Evolutionary conservation across 768 basidiomycete species (phyloP).

Genomic region (Boletus subparvulus): DNA sequence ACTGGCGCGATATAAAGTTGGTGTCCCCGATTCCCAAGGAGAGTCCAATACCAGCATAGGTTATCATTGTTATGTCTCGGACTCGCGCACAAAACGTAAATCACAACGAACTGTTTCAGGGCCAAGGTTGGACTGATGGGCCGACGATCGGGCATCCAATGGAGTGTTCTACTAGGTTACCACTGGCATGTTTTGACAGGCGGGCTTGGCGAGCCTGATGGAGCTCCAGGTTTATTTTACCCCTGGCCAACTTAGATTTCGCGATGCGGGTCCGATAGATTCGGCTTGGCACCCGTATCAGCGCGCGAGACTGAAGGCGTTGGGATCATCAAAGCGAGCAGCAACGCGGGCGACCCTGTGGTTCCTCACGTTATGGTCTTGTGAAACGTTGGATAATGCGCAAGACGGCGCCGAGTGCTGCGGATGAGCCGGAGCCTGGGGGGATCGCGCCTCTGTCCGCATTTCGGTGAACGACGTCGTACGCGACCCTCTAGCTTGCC

Average conservation of each 20-base stretch:
- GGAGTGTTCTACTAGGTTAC: neutral
- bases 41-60: neutral
- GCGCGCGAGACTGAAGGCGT: neutral
- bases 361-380: neutral
- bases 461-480: neutral
- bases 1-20: neutral
- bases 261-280: neutral
- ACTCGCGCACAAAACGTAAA: slow-evolving; percentile 19
- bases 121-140: neutral
- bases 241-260: neutral
- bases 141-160: neutral
- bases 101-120: slow-evolving; percentile 16
- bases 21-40: slow-evolving; percentile 1
- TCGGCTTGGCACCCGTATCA: neutral
- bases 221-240: slow-evolving; percentile 5
- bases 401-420: neutral
- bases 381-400: neutral
- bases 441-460: neutral
- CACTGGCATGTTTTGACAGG: neutral
- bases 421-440: neutral
- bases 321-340: neutral
- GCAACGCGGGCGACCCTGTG: too few relatives aligned
- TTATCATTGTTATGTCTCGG: neutral
- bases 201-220: slow-evolving; percentile 3
- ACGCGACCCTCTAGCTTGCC: neutral